These are phyloP conservation scores for Ophiostoma ulmi DNA, from an alignment of 2,329 filamentous ascomycete species.

Conservation along the genomic window DNA sequence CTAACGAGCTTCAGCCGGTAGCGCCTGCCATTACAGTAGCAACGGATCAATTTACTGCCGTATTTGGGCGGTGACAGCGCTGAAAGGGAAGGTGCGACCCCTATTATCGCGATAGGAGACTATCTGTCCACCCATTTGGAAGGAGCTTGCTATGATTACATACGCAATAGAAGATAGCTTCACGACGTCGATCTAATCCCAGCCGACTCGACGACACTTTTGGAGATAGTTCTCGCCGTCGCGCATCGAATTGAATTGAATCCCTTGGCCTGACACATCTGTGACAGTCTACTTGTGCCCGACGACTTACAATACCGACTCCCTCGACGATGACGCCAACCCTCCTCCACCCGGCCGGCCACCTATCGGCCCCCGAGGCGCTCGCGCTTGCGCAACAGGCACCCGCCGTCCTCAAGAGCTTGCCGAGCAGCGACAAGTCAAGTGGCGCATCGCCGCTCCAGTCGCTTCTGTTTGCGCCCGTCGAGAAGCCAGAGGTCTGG, in stretches of 20 bases:
- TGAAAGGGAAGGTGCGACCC: slow-evolving; percentile 15
- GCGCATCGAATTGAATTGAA: background rate
- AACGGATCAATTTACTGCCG: slow-evolving; percentile 21
- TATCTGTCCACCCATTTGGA: background rate
- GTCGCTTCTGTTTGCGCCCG: slow-evolving; percentile 47
- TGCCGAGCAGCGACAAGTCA: slow-evolving; percentile 45
- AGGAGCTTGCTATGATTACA: slow-evolving; percentile 5
- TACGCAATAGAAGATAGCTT: background rate
- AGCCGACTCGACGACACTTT: background rate
- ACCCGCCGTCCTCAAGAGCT: slow-evolving; percentile 50
- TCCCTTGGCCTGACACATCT: background rate
- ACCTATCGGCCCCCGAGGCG: slow-evolving; percentile 52
- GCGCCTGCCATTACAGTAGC: slow-evolving; percentile 13
- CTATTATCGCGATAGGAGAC: slow-evolving; percentile 16
- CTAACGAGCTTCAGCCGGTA: background rate
- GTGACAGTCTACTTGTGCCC: background rate
- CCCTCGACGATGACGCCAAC: slow-evolving; percentile 43
- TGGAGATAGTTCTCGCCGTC: background rate
- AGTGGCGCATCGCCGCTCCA: slow-evolving; percentile 46
- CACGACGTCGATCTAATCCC: background rate
- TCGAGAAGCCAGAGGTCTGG: slow-evolving; percentile 79
- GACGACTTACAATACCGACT: background rate
- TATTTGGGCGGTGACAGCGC: slow-evolving; percentile 21
- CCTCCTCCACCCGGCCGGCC: slow-evolving; percentile 52
- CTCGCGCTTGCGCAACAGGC: slow-evolving; percentile 58